phyloP scores from a whole-genome alignment of 2,329 filamentous ascomycete species.

The Biscogniauxia sp. region DNA sequence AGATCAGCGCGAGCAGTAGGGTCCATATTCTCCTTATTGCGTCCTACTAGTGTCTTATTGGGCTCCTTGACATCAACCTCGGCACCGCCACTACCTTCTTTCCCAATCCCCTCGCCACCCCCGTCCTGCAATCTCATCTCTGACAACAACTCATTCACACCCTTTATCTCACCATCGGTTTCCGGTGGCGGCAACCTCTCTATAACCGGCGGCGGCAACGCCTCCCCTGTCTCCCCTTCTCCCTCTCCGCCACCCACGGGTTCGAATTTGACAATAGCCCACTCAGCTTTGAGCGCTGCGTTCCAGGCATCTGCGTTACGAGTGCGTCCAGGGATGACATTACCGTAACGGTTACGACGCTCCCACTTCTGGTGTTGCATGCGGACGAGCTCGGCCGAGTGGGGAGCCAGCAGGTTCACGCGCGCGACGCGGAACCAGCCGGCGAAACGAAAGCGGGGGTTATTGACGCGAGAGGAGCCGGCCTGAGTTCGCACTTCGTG shows the following conservation, averaged over 20 bases:
- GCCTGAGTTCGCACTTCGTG: conserved; percentile 9
- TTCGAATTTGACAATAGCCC: conserved; percentile 29
- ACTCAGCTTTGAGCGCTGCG: conserved; percentile 14
- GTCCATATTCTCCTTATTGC: too few species aligned
- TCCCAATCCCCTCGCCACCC: background rate
- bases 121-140: conserved; percentile 16
- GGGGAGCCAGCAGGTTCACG: conserved; percentile 25
- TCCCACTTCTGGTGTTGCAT: conserved; percentile 30
- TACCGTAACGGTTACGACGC: conserved; percentile 21
- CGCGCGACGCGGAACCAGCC: conserved; percentile 27
- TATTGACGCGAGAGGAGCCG: background rate
- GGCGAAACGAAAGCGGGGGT: conserved; percentile 18
- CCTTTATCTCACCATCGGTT: background rate
- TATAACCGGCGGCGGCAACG: conserved; percentile 20
- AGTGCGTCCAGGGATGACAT: conserved; percentile 1
- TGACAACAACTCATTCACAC: conserved; percentile 16
- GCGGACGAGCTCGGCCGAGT: conserved; percentile 23
- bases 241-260: conserved; percentile 6
- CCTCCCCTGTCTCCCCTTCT: conserved; percentile 4
- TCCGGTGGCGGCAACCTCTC: conserved; percentile 13
- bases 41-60: too few species aligned
- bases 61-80: too few species aligned
- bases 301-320: conserved; percentile 15
- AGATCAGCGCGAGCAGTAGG: background rate
- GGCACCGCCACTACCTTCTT: background rate